phyloP scores from a whole-genome alignment of 2,329 filamentous ascomycete genomes.

The Fusarium sp. region DNA sequence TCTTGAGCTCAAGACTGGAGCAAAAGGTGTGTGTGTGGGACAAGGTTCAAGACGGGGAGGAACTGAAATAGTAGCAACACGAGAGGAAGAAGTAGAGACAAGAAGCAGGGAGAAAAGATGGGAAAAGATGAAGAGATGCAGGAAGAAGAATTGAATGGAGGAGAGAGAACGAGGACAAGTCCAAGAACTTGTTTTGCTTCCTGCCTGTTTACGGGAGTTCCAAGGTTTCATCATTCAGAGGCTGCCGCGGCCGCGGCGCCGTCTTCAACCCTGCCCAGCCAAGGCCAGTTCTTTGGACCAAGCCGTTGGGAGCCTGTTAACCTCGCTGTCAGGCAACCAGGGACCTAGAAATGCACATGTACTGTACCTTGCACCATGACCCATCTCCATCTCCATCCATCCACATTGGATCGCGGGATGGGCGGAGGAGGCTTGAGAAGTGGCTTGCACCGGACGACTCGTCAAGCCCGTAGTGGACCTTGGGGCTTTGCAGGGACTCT shows the following conservation, averaged over 20 bases:
- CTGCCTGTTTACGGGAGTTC: constrained; percentile 15
- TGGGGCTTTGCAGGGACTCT: constrained; percentile 8
- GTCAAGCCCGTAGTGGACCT: background rate
- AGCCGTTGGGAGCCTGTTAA: constrained; percentile 25
- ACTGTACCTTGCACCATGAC: constrained; percentile 17
- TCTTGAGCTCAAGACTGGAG: constrained; percentile 19
- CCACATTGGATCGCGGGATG: constrained; percentile 18
- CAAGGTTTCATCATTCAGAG: constrained; percentile 31
- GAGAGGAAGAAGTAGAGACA: background rate
- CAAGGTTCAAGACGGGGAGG: background rate
- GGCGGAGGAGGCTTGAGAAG: constrained; percentile 25
- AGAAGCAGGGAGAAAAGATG: constrained; percentile 6
- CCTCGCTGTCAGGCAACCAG: constrained; percentile 12
- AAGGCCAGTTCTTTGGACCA: constrained; percentile 18
- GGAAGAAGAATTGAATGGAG: background rate
- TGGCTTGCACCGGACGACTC: constrained; percentile 25
- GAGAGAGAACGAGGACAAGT: background rate
- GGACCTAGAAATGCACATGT: constrained; percentile 20
- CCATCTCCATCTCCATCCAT: background rate
- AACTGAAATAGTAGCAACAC: constrained; percentile 14
- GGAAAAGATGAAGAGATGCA: constrained; percentile 1
- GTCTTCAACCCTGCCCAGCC: constrained; percentile 22
- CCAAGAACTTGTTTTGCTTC: constrained; percentile 10
- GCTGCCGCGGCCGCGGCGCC: constrained; percentile 17
- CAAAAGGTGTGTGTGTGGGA: constrained; percentile 17